Conservation (phyloP, 495 filamentous ascomycete genomes). For the Hapsidospora chrysogenum region DNA sequence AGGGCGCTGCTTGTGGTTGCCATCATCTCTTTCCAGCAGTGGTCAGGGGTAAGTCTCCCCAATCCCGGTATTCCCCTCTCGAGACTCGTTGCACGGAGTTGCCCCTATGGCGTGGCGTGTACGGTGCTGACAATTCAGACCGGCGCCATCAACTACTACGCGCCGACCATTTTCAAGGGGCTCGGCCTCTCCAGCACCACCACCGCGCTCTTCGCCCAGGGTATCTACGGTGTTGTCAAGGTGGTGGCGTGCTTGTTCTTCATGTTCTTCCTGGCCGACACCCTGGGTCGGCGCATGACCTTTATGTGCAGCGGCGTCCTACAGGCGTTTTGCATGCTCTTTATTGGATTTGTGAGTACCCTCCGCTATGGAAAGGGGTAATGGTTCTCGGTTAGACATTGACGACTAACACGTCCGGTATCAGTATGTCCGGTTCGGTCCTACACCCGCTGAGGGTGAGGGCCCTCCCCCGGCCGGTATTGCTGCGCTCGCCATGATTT, state of each 20-base stretch:
- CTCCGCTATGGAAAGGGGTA: too few species aligned
- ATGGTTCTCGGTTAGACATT: too few species aligned
- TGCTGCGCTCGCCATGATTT: conserved; percentile 2
- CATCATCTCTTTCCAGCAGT: background rate
- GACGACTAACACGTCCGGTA: too few species aligned
- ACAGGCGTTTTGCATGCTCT: conserved; percentile 31
- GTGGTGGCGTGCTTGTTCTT: conserved; percentile 19
- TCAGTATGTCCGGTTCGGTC: conserved; percentile 27
- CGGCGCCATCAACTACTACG: conserved; percentile 36
- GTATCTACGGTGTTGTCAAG: conserved; percentile 35
- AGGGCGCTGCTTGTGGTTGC: background rate
- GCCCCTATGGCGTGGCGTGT: too few species aligned
- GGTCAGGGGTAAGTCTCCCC: too few species aligned
- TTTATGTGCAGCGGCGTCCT: conserved; percentile 9
- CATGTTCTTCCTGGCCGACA: conserved; percentile 44
- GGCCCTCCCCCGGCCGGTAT: conserved; percentile 10
- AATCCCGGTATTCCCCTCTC: too few species aligned
- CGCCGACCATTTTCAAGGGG: conserved; percentile 31
- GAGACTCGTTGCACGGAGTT: too few species aligned
- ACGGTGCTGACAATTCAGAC: too few species aligned
- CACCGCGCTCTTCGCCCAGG: conserved; percentile 28
- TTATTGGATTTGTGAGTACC: conserved; percentile 38
- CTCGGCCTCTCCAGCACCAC: conserved; percentile 28
- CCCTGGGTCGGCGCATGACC: conserved; percentile 31
- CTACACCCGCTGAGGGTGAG: conserved; percentile 11